A percentile compares a stretch with the other conserved stretches of the same genome.
Evolutionary conservation across 306 rosid species (phyloP).

Genomic region (barrel medic (Medicago truncatula)): MtrunA17r5.0-ANR NC_053043.1:1442501-1443000

Average conservation of each 20-base stretch:
- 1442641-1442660: conserved; percentile 21
- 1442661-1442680: conserved; percentile 11
- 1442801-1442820: too few relatives aligned
- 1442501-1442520: conserved; percentile 62
- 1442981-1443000: conserved; percentile 15
- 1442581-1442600: not conserved
- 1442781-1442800: not conserved
- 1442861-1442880: not conserved
- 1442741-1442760: not conserved
- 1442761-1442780: conserved; percentile 51
- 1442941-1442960: not conserved
- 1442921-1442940: not conserved
- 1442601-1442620: not conserved
- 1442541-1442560: conserved; percentile 51
- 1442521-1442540: conserved; percentile 80
- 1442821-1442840: too few relatives aligned
- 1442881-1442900: not conserved
- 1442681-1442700: conserved; percentile 9
- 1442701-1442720: too few relatives aligned
- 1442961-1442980: not conserved
- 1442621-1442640: conserved; percentile 12
- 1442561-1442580: conserved; percentile 19
- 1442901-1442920: not conserved
- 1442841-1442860: too few relatives aligned
- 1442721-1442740: too few relatives aligned